These are phyloP conservation scores for Pisolithus orientalis DNA, from an alignment of 768 basidiomycete genomes.

Conservation along the genomic window DNA sequence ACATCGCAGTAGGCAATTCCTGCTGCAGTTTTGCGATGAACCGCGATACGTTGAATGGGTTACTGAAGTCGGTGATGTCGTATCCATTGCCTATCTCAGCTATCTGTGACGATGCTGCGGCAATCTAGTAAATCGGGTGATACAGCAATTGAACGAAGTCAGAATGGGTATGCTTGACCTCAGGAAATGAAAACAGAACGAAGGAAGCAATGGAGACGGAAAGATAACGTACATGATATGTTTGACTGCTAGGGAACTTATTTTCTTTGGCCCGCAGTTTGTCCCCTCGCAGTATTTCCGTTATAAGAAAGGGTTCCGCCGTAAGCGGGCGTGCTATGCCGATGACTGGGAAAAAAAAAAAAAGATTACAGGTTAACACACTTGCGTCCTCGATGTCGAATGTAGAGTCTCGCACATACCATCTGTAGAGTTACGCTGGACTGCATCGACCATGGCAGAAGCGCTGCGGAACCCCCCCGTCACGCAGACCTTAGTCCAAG, in stretches of 20 bases:
- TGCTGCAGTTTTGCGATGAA: constrained; percentile 26
- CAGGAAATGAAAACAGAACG: not conserved
- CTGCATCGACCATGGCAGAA: constrained; percentile 23
- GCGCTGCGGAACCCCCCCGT: constrained; percentile 28
- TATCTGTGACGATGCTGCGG: constrained; percentile 25
- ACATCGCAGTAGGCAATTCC: constrained; percentile 26
- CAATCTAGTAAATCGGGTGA: constrained; percentile 15
- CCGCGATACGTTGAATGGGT: constrained; percentile 24
- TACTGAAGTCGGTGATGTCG: constrained; percentile 27
- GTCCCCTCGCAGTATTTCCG: constrained; percentile 21
- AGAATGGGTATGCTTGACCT: not conserved
- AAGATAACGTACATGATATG: constrained; percentile 18
- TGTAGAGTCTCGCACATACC: constrained; percentile 10
- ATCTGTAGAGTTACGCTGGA: constrained; percentile 18
- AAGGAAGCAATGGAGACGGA: not conserved
- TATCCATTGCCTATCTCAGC: constrained; percentile 29
- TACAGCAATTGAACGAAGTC: not conserved
- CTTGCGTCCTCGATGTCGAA: not conserved
- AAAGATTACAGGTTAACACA: not conserved
- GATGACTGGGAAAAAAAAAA: constrained; percentile 14
- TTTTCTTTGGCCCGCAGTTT: constrained; percentile 19
- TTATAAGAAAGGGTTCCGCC: constrained; percentile 25
- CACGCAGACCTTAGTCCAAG: constrained; percentile 19
- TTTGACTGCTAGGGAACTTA: constrained; percentile 33
- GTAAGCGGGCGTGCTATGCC: constrained; percentile 25